phyloP scores from a whole-genome alignment of 2,329 filamentous ascomycete species.

The Nannizziopsis arthrosporioides region DNA sequence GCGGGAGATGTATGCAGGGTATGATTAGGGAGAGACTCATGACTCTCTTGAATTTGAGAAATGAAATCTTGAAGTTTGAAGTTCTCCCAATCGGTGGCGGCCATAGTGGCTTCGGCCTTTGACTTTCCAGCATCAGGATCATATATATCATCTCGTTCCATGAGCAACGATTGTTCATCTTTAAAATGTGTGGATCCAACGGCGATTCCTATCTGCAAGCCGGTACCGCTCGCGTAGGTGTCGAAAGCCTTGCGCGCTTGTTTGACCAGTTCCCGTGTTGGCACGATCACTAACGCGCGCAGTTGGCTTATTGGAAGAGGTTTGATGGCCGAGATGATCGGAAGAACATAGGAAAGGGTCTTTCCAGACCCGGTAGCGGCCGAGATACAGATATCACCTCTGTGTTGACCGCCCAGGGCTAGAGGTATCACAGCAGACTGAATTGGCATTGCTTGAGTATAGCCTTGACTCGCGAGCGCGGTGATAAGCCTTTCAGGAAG shows the following conservation, averaged over 20 bases:
- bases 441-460: constrained; percentile 62
- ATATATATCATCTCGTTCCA: constrained; percentile 56
- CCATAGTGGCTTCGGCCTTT: constrained; percentile 35
- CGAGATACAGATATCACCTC: constrained; percentile 75
- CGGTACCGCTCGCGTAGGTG: constrained; percentile 57
- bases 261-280: constrained; percentile 77
- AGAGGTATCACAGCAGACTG: constrained; percentile 72
- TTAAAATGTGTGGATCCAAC: constrained; percentile 67
- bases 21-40: constrained; percentile 46
- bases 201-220: constrained; percentile 67
- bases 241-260: constrained; percentile 74
- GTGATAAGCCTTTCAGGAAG: constrained; percentile 50
- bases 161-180: constrained; percentile 50
- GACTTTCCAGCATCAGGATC: constrained; percentile 40
- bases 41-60: constrained; percentile 31
- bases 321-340: constrained; percentile 67
- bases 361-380: constrained; percentile 94
- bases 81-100: constrained; percentile 37
- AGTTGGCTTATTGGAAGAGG: constrained; percentile 53
- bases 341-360: constrained; percentile 80
- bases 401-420: constrained; percentile 54
- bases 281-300: constrained; percentile 72
- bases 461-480: constrained; percentile 56
- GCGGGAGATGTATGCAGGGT: constrained; percentile 56
- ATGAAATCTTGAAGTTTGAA: constrained; percentile 37